Conservation (phyloP, 768 basidiomycete species). For the Auricularia sp. region DNA sequence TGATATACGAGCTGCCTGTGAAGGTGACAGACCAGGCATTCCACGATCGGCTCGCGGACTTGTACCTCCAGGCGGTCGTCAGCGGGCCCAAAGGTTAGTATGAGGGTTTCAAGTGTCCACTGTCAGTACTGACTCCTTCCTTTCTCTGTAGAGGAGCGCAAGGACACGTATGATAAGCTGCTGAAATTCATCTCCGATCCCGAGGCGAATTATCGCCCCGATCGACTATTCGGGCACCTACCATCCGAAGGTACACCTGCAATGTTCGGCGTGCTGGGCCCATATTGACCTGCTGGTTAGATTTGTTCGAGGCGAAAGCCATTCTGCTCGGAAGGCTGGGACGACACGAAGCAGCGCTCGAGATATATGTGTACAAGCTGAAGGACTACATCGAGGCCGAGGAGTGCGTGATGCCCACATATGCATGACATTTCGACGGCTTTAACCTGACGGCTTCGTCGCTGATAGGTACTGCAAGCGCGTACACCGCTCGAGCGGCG, state of each 20-base stretch:
- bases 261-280: background rate
- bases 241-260: constrained; percentile 56
- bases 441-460: constrained; percentile 1
- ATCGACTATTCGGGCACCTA: constrained; percentile 73
- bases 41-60: constrained; percentile 83
- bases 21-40: constrained; percentile 39
- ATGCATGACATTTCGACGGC: constrained; percentile 1
- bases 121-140: background rate
- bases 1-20: constrained; percentile 69
- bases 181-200: constrained; percentile 59
- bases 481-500: constrained; percentile 51
- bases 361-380: constrained; percentile 84
- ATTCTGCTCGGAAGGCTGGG: constrained; percentile 83
- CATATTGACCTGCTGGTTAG: constrained; percentile 27
- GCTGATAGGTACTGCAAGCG: constrained; percentile 76
- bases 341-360: constrained; percentile 88
- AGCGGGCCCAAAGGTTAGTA: background rate
- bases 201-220: constrained; percentile 61
- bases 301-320: constrained; percentile 85
- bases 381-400: constrained; percentile 82
- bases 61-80: constrained; percentile 49
- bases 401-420: constrained; percentile 43
- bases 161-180: constrained; percentile 56
- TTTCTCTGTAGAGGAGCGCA: constrained; percentile 31
- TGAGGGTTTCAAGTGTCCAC: background rate